A percentile compares a stretch with the other conserved stretches of the same genome.
These are phyloP conservation scores for Bocquillonia castaneifolia DNA, from an alignment of 441 rosid species.

Conservation along the genomic window DNA sequence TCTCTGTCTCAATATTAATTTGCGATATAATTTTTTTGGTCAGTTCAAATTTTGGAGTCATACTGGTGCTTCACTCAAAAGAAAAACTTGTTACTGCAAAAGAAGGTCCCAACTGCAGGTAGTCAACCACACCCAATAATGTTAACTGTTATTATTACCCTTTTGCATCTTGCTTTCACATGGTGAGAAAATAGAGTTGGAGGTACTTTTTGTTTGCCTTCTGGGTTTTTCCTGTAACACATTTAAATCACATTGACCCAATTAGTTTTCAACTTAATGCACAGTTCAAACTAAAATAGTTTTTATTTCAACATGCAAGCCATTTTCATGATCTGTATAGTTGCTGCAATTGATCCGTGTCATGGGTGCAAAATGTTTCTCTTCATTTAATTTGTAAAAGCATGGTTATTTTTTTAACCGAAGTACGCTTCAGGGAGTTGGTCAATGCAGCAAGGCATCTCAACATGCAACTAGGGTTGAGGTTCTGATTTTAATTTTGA, in stretches of 20 bases:
- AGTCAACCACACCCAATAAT: conserved; percentile 62
- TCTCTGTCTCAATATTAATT: not conserved
- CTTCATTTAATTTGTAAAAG: conserved; percentile 12
- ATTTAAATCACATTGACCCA: conserved; percentile 8
- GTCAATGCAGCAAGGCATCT: conserved; percentile 69
- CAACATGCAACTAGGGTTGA: conserved; percentile 67
- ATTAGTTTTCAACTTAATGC: conserved; percentile 1
- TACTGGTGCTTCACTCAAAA: conserved; percentile 59
- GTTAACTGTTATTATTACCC: conserved; percentile 78
- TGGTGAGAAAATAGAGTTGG: conserved; percentile 81
- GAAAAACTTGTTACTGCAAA: conserved; percentile 67
- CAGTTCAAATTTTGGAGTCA: conserved; percentile 81
- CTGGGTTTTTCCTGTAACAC: not conserved
- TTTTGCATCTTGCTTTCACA: conserved; percentile 90
- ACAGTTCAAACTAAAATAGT: not conserved
- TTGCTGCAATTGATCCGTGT: conserved; percentile 80
- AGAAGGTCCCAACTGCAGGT: conserved; percentile 75
- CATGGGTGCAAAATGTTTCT: conserved; percentile 54
- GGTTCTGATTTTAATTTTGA: conserved; percentile 38
- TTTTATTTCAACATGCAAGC: conserved; percentile 51
- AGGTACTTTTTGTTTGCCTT: conserved; percentile 45
- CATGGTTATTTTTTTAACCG: conserved; percentile 11
- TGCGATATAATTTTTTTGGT: not conserved
- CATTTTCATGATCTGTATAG: conserved; percentile 77
- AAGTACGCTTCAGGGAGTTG: conserved; percentile 57